Evolutionary conservation across 345 rosid genomes (phyloP).

Genomic region (Hibiscus mutabilis): DNA sequence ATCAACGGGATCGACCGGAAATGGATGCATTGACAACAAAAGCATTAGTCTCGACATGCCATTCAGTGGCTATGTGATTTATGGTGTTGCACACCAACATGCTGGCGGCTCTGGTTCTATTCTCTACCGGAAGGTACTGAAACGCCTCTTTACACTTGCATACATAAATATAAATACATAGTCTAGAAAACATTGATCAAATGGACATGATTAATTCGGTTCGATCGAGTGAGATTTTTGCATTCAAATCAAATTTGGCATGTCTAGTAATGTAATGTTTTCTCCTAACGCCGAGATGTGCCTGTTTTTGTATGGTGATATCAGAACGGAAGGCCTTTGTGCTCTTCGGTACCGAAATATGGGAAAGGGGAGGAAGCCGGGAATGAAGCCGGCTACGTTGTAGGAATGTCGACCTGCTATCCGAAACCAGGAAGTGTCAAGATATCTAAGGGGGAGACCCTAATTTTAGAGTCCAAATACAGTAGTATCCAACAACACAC

Average conservation of each 20-base stretch:
- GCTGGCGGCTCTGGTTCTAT: slow-evolving; percentile 60
- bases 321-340: slow-evolving; percentile 59
- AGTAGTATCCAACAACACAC: slow-evolving; percentile 44
- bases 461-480: slow-evolving; percentile 59
- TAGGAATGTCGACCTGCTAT: slow-evolving; percentile 91
- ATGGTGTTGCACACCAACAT: slow-evolving; percentile 83
- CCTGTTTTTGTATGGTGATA: background rate
- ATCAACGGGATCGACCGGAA: slow-evolving; percentile 5
- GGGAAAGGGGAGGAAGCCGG: slow-evolving; percentile 77
- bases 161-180: background rate
- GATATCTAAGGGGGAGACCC: slow-evolving; percentile 52
- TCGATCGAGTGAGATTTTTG: background rate
- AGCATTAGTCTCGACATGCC: slow-evolving; percentile 55
- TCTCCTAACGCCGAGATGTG: background rate
- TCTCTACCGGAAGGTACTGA: slow-evolving; percentile 59
- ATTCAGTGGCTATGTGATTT: slow-evolving; percentile 59
- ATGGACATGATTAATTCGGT: background rate
- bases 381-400: slow-evolving; percentile 78
- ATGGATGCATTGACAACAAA: slow-evolving; percentile 38
- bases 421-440: slow-evolving; percentile 57
- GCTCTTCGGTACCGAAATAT: slow-evolving; percentile 51
- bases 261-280: background rate
- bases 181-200: background rate
- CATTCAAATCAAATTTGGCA: background rate
- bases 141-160: background rate